Evolutionary conservation across 169 alveolate species (phyloP), one percentile per base, ranked within the genome.

Genomic region (Plasmodium berghei): DNA sequence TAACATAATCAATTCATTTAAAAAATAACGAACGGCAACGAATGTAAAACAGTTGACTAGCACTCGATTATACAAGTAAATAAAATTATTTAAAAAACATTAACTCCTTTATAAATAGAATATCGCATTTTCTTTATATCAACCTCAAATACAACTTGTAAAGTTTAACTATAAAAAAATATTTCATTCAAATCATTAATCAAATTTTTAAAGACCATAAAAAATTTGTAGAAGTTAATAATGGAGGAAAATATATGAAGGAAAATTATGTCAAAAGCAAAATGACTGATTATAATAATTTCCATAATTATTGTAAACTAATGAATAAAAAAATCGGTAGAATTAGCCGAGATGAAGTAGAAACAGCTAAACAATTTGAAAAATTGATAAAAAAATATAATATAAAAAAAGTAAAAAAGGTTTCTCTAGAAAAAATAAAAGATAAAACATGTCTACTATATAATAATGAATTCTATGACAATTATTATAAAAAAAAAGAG

Each of bases 331-430:
- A 80, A 56, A 48, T 80, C 2, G 55, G 45, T 28, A 18, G 46
- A 14, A 70, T 85, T 14, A 10, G 24, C 20, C 66, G 28, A 85
- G 91, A 85, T 52, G 91, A 85, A 85, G 40, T 85, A 69, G 69
- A 69, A 85, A 85, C 91, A 58, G 91, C 86, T 8, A 34, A 70
- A n/a, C 42, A 46, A n/a, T 85, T 55, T 20, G 86, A 85, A 85
- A 70, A 85, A 58, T 16, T 85, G 42, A 85, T 85, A 69, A 85
- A 56, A 20, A 85, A 85, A 85, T 85, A 70, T 67, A 55, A 85
- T 45, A 34, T 85, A 59, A 85, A 85, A 85, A 85, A 69, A 40
- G 73, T 70, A 18, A 45, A 56, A 46, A 69, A 52, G 61, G 64
- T 85, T 28, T 64, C 85, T 18, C 52, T 48, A 2, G 9, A 54